A percentile compares a stretch with the other conserved stretches of the same genome.
These are phyloP conservation scores for Mycena latifolia DNA, from an alignment of 768 basidiomycete species.

Conservation along the genomic window DNA sequence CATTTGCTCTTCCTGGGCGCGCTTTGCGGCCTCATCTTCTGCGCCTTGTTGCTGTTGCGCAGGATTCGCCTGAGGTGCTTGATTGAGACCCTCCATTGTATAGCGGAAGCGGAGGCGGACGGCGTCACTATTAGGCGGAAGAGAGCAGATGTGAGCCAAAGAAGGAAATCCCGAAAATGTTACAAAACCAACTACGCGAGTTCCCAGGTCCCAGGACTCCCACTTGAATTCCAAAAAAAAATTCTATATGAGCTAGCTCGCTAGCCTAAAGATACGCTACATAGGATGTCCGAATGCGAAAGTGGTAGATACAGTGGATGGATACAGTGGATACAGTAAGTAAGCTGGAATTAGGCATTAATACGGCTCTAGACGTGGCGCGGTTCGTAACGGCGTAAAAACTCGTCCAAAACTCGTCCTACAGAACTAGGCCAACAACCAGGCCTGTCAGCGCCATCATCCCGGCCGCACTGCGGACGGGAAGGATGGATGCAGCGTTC, in stretches of 20 bases:
- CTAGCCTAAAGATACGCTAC: conserved; percentile 32
- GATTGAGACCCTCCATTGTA: conserved; percentile 13
- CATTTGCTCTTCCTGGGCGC: conserved; percentile 80
- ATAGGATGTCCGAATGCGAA: conserved; percentile 23
- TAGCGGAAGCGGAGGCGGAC: no score
- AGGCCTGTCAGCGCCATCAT: conserved; percentile 39
- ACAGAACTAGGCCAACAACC: conserved; percentile 40
- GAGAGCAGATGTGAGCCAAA: no score
- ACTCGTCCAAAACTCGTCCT: conserved; percentile 7
- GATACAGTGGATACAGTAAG: conserved; percentile 24
- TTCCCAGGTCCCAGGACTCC: no score
- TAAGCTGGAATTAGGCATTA: conserved; percentile 26
- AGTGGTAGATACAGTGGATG: conserved; percentile 7
- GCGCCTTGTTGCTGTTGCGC: conserved; percentile 35
- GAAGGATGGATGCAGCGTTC: conserved; percentile 30
- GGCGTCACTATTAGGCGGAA: no score
- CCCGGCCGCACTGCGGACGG: conserved; percentile 41
- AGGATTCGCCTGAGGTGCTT: conserved; percentile 15
- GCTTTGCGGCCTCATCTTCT: conserved; percentile 67
- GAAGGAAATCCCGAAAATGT: no score
- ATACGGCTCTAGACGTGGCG: conserved; percentile 16
- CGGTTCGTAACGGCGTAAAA: conserved; percentile 22
- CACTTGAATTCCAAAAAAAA: no score
- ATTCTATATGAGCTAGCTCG: conserved; percentile 32
- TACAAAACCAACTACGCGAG: no score